phyloP scores from a whole-genome alignment of 1,284 basidiomycete genomes.

The Trichosporon coremiiforme region DNA sequence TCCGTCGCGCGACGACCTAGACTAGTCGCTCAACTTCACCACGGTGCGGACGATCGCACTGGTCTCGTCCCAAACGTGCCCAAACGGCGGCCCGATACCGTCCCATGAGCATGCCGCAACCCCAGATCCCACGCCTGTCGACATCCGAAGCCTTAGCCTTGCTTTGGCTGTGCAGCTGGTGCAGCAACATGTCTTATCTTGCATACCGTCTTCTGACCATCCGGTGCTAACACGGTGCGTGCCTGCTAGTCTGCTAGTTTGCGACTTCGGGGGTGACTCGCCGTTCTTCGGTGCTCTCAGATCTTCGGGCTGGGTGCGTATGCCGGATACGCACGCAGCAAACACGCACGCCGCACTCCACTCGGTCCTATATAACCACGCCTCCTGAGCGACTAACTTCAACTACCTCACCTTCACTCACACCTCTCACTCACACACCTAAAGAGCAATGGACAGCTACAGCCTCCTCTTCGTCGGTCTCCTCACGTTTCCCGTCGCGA shows the following conservation, averaged over 20 bases:
- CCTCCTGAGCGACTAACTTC: not conserved
- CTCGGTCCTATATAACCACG: not conserved
- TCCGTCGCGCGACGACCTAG: not conserved
- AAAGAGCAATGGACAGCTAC: not conserved
- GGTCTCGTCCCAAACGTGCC: no score
- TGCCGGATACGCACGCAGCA: not conserved
- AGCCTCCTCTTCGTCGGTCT: not conserved
- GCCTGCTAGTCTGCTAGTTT: not conserved
- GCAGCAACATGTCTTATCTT: not conserved
- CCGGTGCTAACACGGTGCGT: slow-evolving; percentile 1
- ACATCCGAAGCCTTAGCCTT: not conserved
- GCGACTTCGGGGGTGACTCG: not conserved
- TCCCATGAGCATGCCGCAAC: not conserved
- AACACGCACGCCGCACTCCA: no score
- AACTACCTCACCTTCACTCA: no score
- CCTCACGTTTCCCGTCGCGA: not conserved
- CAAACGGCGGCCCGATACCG: not conserved
- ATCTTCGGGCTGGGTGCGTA: not conserved
- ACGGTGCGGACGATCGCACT: not conserved
- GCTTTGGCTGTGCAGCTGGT: not conserved
- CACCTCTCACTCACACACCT: not conserved
- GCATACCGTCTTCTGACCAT: not conserved
- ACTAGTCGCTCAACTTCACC: not conserved
- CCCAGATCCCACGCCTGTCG: not conserved
- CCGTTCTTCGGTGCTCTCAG: not conserved